Conservation (phyloP, 1,284 basidiomycete species). For the Puccinia coronata region DNA sequence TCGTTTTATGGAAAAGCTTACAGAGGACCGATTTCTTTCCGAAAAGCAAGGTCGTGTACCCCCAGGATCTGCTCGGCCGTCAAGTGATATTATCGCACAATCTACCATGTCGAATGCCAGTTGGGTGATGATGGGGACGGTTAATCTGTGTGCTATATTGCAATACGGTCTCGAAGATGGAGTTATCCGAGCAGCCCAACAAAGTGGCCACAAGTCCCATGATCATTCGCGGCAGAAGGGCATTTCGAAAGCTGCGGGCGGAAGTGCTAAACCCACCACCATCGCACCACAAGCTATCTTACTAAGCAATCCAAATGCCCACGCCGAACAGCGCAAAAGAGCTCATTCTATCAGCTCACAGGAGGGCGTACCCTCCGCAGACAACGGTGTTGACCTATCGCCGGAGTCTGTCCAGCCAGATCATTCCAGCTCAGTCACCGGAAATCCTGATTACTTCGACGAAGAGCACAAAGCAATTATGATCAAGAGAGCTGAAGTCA, state of each 20-base stretch:
- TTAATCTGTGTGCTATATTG: slow-evolving; percentile 77
- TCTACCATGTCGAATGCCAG: slow-evolving; percentile 70
- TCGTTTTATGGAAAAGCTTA: slow-evolving; percentile 78
- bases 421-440: not conserved
- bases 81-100: slow-evolving; percentile 57
- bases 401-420: not conserved
- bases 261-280: slow-evolving; percentile 51
- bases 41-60: slow-evolving; percentile 21
- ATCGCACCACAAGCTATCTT: slow-evolving; percentile 47
- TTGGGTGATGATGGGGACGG: slow-evolving; percentile 92
- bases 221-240: slow-evolving; percentile 23
- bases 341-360: slow-evolving; percentile 37
- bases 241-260: not conserved
- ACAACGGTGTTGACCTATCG: not conserved
- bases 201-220: not conserved
- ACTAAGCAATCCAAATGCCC: slow-evolving; percentile 24
- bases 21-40: slow-evolving; percentile 63
- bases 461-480: slow-evolving; percentile 29
- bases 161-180: slow-evolving; percentile 83
- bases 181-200: slow-evolving; percentile 65
- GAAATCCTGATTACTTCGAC: not conserved
- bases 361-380: slow-evolving; percentile 18
- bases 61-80: not conserved
- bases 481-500: slow-evolving; percentile 26
- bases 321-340: not conserved